Base-by-base conservation (phyloP, 2,329 filamentous ascomycete species). In the Onygenales sp. region DNA sequence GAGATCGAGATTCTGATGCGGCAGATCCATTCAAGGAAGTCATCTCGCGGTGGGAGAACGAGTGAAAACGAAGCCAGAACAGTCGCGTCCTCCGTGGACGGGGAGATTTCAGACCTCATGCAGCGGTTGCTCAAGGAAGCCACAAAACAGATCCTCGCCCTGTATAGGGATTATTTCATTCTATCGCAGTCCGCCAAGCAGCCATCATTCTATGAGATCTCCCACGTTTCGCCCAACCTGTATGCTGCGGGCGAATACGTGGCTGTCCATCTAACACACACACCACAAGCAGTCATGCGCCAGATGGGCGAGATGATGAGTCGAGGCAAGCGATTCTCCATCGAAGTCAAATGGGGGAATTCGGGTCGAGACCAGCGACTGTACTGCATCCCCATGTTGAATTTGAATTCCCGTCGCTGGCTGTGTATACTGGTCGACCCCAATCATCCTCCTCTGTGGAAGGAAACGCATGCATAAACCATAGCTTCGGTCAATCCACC, bases 151-250 rank as follows among this genome's bases (percentile, higher is more conserved):
- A 51, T 64, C 21, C 59, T 63, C 35, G 52, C 57, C 27, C 52
- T 66, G 36, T 64, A 66, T 53, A 60, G 59, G 33, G 58, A 65
- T 42, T 65, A 60, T 39, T 65, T 65, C 54, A 58, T 64, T 42
- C 58, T 65, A 38, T 58, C 57, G 36, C 56, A 58, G 46, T 59
- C 58, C 27, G 59, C 57, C n/a, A 54, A 61, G 32, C 58, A 61
- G 41, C 59, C 60, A 14, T 52, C 52, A 10, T 57, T 57, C 46
- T 66, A 63, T 42, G 63, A 65, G 50, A 65, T 66, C 31, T 64
- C 61, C 53, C 62, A 66, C 53, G 59, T 66, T 27, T 66, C 63
- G 43, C 58, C 58, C 11, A 55, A 54, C 14, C 47, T 66, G 27
- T 57, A 58, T 39, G 57, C 52, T 14, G 53, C 58, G n/a, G 57